Base-by-base conservation (phyloP, 345 rosid genomes). In the Brassica nigra region DNA sequence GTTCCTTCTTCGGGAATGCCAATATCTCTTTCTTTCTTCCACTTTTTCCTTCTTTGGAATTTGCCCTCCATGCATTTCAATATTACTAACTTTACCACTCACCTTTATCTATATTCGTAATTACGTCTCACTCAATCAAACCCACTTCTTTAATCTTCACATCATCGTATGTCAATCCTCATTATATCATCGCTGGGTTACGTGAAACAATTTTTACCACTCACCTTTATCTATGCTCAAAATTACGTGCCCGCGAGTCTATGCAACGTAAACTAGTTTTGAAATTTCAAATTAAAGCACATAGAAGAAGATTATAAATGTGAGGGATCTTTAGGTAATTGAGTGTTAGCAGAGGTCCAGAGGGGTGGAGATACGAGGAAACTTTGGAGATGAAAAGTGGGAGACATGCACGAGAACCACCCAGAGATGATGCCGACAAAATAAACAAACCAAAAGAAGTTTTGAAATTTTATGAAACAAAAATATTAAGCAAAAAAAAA, bases 391-490 rank as follows among this genome's bases (percentile, higher is more conserved):
- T 80, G 83, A 80, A 80, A 75, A 75, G 79, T 80, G 79, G 83
- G 83, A 80, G 71, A 37, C 83, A 80, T 80, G 83, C 83, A 80
- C 79, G 83, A 80, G 83, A 80, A 80, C 79, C 76, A 80, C 83
- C 61, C 79, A 70, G 30, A 75, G 71, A 18, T 64, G 76, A 75
- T 75, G 69, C 79, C 76, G 79, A 75, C 83, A 74, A 63, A 75
- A 52, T 23, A 9, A 23, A 67, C 23, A 66, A 49, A 2, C 4
- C 57, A 68, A 49, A 71, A 2, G 11, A 15, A 29, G 30, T 66
- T 61, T 37, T 37, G 0, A 73, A 66, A 67, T 2, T 11, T 28
- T 64, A 15, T 28, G 66, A 54, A 54, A 54, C 34, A 27, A 49
- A 16, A 29, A 47, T 14, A 8, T 14, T 18, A 62, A 16, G 79